Evolutionary conservation across 768 basidiomycete species (phyloP), one percentile per base, ranked within the genome.

Genomic region (Baorangia bicolor): DNA sequence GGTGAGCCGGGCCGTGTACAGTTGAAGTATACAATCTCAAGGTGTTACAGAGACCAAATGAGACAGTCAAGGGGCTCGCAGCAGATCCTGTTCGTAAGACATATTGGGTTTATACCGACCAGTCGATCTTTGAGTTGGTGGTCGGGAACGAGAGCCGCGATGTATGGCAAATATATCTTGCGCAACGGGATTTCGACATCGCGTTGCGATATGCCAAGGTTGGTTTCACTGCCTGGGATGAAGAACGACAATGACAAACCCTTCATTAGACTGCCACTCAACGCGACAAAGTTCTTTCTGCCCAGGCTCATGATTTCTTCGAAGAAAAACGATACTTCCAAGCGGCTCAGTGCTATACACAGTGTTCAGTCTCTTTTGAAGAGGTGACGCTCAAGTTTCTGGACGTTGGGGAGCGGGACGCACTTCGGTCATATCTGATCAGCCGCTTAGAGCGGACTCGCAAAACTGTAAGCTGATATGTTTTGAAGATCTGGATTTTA

Each of bases 71-170:
- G 28, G 92, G 88, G 0, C 74, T 98, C 31, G 83, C 88, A 6
- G 81, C 89, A 10, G 97, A 99, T 72, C 90, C 89, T 18, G 85
- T 92, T 4, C 84, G 89, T 10, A 87, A 84, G 71, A 98, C 96
- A 14, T 95, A 88, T 64, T 99, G 97, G 97, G 82, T 94, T 2
- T 95, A 88, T 67, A 95, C 95, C 0, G 87, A 92, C 60, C 84
- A 86, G 57, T 89, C 92, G 0, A 79, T 99, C 20, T 94, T 91
- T 63, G 97, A 99, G 65, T 74, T 99, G 25, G 83, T 88, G 7
- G 80, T 92, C 12, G 79, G 79, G 9, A 93, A 95, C 63, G 97
- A 99, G 74, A 90, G 91, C 65, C 83, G 95, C 12, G 92, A 98
- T 67, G 87, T 99, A 9, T 99, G 97, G 97, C 85, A 86, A 65